Base-by-base conservation (phyloP, 2,329 filamentous ascomycete genomes). In the Sphaceloma murrayae region DNA sequence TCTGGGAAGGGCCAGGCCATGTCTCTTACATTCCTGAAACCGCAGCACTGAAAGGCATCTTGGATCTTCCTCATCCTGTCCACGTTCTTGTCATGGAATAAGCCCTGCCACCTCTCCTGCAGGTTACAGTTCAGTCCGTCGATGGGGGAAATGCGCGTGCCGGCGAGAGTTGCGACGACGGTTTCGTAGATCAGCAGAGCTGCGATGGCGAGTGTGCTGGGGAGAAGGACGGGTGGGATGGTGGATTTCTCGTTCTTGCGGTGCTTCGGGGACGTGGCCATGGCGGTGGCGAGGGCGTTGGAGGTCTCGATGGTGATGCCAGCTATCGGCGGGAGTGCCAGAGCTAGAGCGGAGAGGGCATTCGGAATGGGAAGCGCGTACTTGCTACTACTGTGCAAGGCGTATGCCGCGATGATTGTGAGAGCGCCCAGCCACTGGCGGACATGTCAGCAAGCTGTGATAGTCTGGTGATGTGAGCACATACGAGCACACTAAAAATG, bases 21-120 rank as follows among this genome's bases (percentile, higher is more conserved):
- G 54, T 86, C 79, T 21, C 56, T 59, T 19, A 75, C 56, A 3
- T 66, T 70, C 45, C 68, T 68, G 24, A 83, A 65, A 0, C 82
- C 82, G 52, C 82, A 86, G 62, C 82, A 86, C 5, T 71, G 56
- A 22, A 83, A 70, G 0, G 69, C 58, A 55, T 85, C 77, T 54
- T 86, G 82, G 40, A 86, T 79, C 2, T 62, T 59, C 31, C 68
- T 64, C 46, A 85, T 72, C 2, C 67, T 58, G 4, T 55, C 53
- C 1, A 50, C 67, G 45, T 82, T 65, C 48, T 78, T 75, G 0
- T 54, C 52, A 2, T 34, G 13, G 18, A 13, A 29, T 18, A 34
- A n/a, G 0, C 51, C 57, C 51, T 66, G 62, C 81, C 81, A 85
- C 29, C 57, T 59, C 2, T 63, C 62, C 6, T 74, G 64, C n/a